phyloP scores from a whole-genome alignment of 1,284 basidiomycete genomes.

The Fomitopsis schrenkii region DNA sequence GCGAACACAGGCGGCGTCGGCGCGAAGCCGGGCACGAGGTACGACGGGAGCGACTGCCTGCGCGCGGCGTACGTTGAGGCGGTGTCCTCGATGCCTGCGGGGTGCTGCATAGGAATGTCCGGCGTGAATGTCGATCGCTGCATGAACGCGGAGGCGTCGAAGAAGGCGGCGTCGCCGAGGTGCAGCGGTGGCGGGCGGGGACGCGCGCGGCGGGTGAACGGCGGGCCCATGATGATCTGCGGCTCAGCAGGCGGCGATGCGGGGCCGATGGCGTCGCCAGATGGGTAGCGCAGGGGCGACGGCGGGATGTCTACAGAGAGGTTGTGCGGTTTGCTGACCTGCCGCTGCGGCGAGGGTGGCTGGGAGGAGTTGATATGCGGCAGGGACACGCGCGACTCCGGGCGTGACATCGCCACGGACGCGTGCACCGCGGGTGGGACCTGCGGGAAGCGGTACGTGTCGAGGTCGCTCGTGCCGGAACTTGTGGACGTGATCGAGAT shows the following conservation, averaged over 20 bases:
- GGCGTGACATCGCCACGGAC: not conserved
- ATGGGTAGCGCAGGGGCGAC: slow-evolving; percentile 1
- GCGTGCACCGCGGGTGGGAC: slow-evolving; percentile 1
- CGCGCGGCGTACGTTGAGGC: slow-evolving; percentile 7
- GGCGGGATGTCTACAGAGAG: not conserved
- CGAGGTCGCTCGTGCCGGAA: slow-evolving; percentile 14
- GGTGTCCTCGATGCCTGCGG: slow-evolving; percentile 1
- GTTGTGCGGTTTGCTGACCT: not conserved
- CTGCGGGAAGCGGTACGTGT: slow-evolving; percentile 2
- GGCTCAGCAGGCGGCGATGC: not conserved
- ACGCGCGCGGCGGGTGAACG: not conserved
- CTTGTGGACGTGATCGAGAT: slow-evolving; percentile 18
- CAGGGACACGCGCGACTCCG: not conserved
- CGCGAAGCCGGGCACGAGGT: slow-evolving; percentile 19
- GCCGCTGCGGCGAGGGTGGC: not conserved
- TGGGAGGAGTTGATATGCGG: not conserved
- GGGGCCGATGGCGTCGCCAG: not conserved
- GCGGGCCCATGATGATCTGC: slow-evolving; percentile 1
- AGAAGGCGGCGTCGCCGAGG: slow-evolving; percentile 9
- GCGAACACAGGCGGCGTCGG: slow-evolving; percentile 5
- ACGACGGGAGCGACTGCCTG: slow-evolving; percentile 20
- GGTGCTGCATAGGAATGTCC: not conserved
- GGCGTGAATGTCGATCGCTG: slow-evolving; percentile 7
- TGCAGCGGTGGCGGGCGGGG: slow-evolving; percentile 18
- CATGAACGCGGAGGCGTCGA: slow-evolving; percentile 4